Base-by-base conservation (phyloP, 345 rosid genomes). In the Bruguiera gymnorhiza region DNA sequence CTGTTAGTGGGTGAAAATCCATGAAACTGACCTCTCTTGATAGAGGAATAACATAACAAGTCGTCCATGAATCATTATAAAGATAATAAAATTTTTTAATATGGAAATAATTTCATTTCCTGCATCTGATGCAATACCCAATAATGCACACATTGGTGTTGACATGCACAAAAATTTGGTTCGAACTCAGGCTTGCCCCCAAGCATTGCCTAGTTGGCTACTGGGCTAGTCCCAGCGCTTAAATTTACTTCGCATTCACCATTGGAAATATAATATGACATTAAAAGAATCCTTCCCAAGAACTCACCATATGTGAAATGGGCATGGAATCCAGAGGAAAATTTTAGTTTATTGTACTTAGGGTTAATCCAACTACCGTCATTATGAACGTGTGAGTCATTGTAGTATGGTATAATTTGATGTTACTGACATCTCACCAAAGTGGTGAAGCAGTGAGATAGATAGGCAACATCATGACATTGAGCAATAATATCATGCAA, bases 311-410 rank as follows among this genome's bases (percentile, higher is more conserved):
- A 16, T 50, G 66, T 36, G 71, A 68, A 23, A 48, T 58, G 37
- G 59, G 56, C 61, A 50, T n/a, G 66, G 62, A 46, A 67, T 39
- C 61, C 62, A 53, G 39, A 53, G 59, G 67, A 29, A 43, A 43
- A 56, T 6, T 30, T 21, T 63, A 68, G 31, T 57, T 59, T 46
- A 63, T 60, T 63, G 69, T 63, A 59, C 48, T 24, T 6, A 5
- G 13, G 58, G 55, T 39, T 64, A 63, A 69, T 69, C 74, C 70
- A 69, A 75, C 74, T 27, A 51, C 66, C 74, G 70, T 70, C 78
- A 69, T 70, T 50, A 59, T 37, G 55, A 69, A 60, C 37, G 50
- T 29, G 62, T 31, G 62, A 32, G 63, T 63, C 62, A 60, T 65
- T 50, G 70, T 59, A 64, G 66, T 70, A 70, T 70, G 52, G 66